These are phyloP conservation scores for Fusarium nisikadoi DNA, from an alignment of 2,329 filamentous ascomycete species.

Conservation along the genomic window DNA sequence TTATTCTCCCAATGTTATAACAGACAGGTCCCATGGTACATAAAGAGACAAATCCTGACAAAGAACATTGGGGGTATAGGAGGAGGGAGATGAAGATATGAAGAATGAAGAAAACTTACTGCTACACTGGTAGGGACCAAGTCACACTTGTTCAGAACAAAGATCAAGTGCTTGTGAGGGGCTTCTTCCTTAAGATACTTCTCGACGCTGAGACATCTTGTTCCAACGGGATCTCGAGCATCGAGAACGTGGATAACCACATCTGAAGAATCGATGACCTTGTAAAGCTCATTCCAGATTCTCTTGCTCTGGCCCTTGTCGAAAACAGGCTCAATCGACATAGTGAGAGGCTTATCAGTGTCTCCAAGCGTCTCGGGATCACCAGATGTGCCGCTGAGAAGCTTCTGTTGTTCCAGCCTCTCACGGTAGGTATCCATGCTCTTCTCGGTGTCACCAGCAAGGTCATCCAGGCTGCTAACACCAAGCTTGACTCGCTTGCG, in stretches of 20 bases:
- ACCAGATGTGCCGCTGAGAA: constrained; percentile 77
- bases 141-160: constrained; percentile 67
- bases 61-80: constrained; percentile 69
- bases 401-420: constrained; percentile 78
- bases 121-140: constrained; percentile 91
- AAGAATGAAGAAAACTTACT: constrained; percentile 72
- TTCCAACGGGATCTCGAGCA: constrained; percentile 88
- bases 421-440: constrained; percentile 86
- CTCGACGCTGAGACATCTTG: constrained; percentile 80
- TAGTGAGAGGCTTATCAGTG: constrained; percentile 57
- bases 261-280: constrained; percentile 95
- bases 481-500: constrained; percentile 91
- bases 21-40: constrained; percentile 84
- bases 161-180: constrained; percentile 88
- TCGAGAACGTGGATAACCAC: constrained; percentile 96
- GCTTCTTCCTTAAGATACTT: constrained; percentile 95
- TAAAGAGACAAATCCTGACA: constrained; percentile 87
- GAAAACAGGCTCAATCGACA: constrained; percentile 87
- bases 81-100: constrained; percentile 50
- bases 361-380: constrained; percentile 63
- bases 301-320: constrained; percentile 94
- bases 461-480: constrained; percentile 82
- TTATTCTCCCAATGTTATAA: constrained; percentile 99
- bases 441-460: constrained; percentile 82
- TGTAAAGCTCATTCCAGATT: constrained; percentile 97